These are phyloP conservation scores for Pachysandra terminalis DNA, from an alignment of 164 flowering plant species.

Conservation along the genomic window DNA sequence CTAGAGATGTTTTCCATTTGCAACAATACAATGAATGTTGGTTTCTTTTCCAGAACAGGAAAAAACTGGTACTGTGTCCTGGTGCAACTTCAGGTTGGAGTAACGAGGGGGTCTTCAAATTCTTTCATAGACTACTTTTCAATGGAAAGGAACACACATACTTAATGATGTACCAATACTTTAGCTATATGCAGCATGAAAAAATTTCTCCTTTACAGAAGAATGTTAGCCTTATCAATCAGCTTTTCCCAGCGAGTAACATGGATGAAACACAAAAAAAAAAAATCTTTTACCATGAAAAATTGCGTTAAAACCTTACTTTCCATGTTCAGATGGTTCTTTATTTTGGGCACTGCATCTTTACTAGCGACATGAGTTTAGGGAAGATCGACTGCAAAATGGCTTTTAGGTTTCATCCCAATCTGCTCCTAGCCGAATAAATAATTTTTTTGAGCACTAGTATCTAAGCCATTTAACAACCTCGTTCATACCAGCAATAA, in stretches of 20 bases:
- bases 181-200: no score
- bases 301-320: slow-evolving; percentile 33
- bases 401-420: slow-evolving; percentile 49
- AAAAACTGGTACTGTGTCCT: neutral
- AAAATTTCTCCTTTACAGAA: no score
- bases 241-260: neutral
- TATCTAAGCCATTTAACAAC: no score
- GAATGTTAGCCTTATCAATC: neutral
- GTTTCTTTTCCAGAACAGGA: neutral
- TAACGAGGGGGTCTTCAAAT: no score
- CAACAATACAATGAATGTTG: neutral
- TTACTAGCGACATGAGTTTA: slow-evolving; percentile 67
- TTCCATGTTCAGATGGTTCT: slow-evolving; percentile 50
- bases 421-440: no score
- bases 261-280: neutral
- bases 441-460: no score
- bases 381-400: slow-evolving; percentile 54
- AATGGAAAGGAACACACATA: no score
- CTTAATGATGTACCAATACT: no score
- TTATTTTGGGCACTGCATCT: slow-evolving; percentile 48
- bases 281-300: neutral
- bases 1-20: no score
- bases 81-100: neutral
- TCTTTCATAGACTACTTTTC: no score
- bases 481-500: no score